Evolutionary conservation across 306 rosid genomes (phyloP).

Genomic region (Trifolium pratense): DNA sequence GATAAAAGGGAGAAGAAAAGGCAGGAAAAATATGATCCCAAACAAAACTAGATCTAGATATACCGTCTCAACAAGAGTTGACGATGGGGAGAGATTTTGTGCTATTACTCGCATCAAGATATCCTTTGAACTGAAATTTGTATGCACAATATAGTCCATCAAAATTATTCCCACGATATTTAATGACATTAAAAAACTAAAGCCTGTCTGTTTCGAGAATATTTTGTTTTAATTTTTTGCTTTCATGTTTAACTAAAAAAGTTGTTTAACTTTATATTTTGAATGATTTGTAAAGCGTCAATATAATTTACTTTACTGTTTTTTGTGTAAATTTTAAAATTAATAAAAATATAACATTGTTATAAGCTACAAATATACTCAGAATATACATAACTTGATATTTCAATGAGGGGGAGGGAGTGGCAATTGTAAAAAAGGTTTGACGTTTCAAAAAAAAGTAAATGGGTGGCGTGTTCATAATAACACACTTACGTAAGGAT

Average conservation of each 20-base stretch:
- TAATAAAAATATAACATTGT: background rate
- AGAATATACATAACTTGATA: background rate
- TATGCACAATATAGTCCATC: slow-evolving; percentile 23
- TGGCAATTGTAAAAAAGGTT: background rate
- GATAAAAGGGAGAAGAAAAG: slow-evolving; percentile 12
- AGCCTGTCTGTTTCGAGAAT: background rate
- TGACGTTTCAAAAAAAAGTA: background rate
- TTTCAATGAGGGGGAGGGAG: slow-evolving; percentile 12
- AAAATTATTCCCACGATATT: slow-evolving; percentile 15
- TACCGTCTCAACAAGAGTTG: slow-evolving; percentile 92
- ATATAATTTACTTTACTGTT: background rate
- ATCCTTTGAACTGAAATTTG: slow-evolving; percentile 78
- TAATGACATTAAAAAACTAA: slow-evolving; percentile 9
- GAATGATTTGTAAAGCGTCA: background rate
- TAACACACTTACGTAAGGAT: slow-evolving; percentile 79
- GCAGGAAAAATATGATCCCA: background rate
- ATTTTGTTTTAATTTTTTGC: background rate
- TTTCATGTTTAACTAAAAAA: background rate
- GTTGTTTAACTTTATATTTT: background rate
- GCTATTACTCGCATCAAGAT: slow-evolving; percentile 92
- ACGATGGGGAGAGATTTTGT: slow-evolving; percentile 72
- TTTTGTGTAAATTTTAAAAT: background rate
- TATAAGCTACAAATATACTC: background rate
- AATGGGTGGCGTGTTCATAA: slow-evolving; percentile 1
- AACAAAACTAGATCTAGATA: slow-evolving; percentile 5